A percentile compares a stretch with the other conserved stretches of the same genome.
Evolutionary conservation across 139 green algal genomes (phyloP).

Genomic region (Dunaliella primolecta): DNA sequence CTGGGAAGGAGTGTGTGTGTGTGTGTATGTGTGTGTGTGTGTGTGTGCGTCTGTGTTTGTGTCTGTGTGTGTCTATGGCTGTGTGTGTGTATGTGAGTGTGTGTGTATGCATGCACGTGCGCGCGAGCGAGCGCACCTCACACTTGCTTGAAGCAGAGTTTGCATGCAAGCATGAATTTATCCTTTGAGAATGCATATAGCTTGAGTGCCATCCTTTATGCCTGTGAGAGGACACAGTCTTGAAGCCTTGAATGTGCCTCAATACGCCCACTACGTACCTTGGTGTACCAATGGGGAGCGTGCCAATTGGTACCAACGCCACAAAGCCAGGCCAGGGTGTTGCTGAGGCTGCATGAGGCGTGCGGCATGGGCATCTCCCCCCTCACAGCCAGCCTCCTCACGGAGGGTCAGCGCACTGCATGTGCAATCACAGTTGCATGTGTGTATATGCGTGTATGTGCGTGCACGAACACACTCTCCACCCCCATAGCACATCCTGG

Average conservation of each 20-base stretch:
- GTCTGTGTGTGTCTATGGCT: background rate
- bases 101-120: background rate
- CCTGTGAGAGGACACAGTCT: too few species aligned
- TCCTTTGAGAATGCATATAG: too few species aligned
- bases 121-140: too few species aligned
- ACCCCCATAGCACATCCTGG: too few species aligned
- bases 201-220: too few species aligned
- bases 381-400: too few species aligned
- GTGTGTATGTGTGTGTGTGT: background rate
- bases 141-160: too few species aligned
- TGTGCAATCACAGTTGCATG: background rate
- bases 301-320: constrained; percentile 9
- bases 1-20: background rate
- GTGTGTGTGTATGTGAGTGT: background rate
- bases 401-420: too few species aligned
- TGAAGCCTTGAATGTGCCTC: too few species aligned
- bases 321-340: background rate
- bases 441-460: background rate
- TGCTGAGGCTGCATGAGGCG: background rate
- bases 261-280: too few species aligned
- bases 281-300: background rate
- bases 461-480: too few species aligned
- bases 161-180: too few species aligned
- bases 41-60: background rate
- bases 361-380: background rate